These are phyloP conservation scores for Coemansia sp. DNA, from an alignment of 192 early-diverging fungal species.

Conservation along the genomic window DNA sequence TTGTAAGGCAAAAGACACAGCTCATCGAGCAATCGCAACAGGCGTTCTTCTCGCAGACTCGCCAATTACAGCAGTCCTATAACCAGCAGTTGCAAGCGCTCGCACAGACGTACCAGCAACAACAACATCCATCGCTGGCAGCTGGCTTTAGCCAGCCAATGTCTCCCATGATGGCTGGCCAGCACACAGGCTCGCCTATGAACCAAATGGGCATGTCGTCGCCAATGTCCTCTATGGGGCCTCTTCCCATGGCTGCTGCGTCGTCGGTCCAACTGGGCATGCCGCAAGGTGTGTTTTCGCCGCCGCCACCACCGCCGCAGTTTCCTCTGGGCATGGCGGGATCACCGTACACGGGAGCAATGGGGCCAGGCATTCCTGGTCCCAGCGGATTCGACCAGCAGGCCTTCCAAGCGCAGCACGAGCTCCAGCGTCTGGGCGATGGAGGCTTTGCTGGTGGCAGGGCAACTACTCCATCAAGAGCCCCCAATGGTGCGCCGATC, in stretches of 20 bases:
- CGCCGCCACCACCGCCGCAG: slow-evolving; percentile 6
- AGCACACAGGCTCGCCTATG: slow-evolving; percentile 7
- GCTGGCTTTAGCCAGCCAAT: slow-evolving; percentile 15
- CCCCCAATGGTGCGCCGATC: slow-evolving; percentile 4
- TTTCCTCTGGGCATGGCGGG: slow-evolving; percentile 18
- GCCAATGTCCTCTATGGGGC: slow-evolving; percentile 25
- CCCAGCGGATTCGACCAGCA: not conserved
- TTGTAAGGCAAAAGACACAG: slow-evolving; percentile 50
- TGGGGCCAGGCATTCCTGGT: slow-evolving; percentile 11
- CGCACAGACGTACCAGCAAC: slow-evolving; percentile 35
- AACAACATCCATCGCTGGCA: slow-evolving; percentile 17
- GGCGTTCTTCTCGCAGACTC: slow-evolving; percentile 28
- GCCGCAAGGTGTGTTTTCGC: slow-evolving; percentile 3
- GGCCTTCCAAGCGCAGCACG: slow-evolving; percentile 9
- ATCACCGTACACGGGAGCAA: slow-evolving; percentile 21
- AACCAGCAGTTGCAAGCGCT: slow-evolving; percentile 40
- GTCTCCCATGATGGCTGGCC: slow-evolving; percentile 16
- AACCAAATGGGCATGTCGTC: slow-evolving; percentile 19
- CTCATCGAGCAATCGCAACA: slow-evolving; percentile 42
- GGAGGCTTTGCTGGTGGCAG: slow-evolving; percentile 10
- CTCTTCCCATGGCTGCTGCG: slow-evolving; percentile 6
- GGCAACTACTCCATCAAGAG: slow-evolving; percentile 15
- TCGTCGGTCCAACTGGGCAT: slow-evolving; percentile 7
- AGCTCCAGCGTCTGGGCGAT: not conserved
- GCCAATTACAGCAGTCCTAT: slow-evolving; percentile 34